Evolutionary conservation across 2,329 filamentous ascomycete species (phyloP).

Genomic region (Fusarium nygamai): DNA sequence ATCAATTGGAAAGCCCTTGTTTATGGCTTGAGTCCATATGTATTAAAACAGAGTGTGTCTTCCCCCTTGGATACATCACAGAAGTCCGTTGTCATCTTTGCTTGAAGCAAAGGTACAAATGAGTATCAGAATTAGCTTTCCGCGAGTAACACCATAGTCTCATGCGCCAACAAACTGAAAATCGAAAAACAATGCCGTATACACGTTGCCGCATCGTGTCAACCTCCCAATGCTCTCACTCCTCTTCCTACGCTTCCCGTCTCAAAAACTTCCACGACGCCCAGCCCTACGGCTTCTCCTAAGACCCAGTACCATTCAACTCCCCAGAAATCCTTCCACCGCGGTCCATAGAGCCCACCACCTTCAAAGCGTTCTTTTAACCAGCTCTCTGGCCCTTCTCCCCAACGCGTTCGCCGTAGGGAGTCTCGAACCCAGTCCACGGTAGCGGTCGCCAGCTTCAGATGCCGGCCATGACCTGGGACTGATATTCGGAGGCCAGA

Average conservation of each 20-base stretch:
- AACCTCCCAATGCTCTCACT: constrained; percentile 58
- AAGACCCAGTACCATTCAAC: constrained; percentile 77
- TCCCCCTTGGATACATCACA: neutral
- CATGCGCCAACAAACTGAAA: neutral
- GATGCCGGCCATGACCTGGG: constrained; percentile 72
- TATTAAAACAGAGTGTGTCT: neutral
- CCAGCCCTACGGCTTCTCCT: constrained; percentile 75
- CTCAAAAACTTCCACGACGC: constrained; percentile 78
- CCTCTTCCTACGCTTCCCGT: constrained; percentile 78
- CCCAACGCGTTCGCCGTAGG: constrained; percentile 67
- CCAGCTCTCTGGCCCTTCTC: constrained; percentile 70
- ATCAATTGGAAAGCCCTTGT: neutral
- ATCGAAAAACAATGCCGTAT: neutral
- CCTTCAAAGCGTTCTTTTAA: constrained; percentile 78
- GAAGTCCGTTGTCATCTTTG: neutral
- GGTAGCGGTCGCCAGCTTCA: constrained; percentile 71
- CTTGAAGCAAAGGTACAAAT: neutral
- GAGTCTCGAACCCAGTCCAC: constrained; percentile 70
- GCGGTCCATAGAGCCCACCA: constrained; percentile 54
- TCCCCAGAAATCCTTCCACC: constrained; percentile 76
- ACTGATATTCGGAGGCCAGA: constrained; percentile 65
- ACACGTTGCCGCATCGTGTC: neutral
- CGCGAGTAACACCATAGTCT: neutral
- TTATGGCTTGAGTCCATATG: neutral
- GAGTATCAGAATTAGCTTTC: neutral